Base-by-base conservation (phyloP, 2,329 filamentous ascomycete species). In the Aspergillus amoenus region DNA sequence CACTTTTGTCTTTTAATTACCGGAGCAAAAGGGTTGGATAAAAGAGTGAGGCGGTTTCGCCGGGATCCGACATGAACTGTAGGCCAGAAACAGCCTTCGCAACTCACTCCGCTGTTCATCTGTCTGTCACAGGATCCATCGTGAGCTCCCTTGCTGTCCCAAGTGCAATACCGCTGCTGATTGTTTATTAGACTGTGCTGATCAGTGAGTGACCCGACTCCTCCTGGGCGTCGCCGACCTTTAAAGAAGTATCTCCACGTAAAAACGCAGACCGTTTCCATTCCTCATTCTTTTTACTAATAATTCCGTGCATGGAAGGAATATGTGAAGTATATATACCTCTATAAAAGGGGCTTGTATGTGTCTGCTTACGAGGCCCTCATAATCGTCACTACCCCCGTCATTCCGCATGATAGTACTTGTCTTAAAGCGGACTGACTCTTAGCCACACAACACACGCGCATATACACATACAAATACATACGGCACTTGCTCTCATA, bases 41-140 rank as follows among this genome's bases (percentile, higher is more conserved):
- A 40, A 66, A 66, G 63, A 73, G 70, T 73, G 70, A 72, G 70
- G 70, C 70, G 69, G 59, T 57, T 60, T 64, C 52, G 52, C 61
- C 62, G 63, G 61, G 60, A 61, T 65, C 64, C 59, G 60, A 64
- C 57, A 61, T 62, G 44, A 58, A 55, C 59, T 64, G 40, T 52
- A 62, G 44, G 42, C 51, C 49, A 57, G 52, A 58, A 56, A 44
- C 40, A 56, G 48, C 37, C 54, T 51, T 56, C 47, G 40, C 57
- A 55, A 42, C 52, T 46, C 41, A 49, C 41, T 47, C 43, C 27
- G 18, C 49, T 47, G 46, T 46, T 51, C 55, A 50, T 48, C 57
- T 56, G 47, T 18, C 51, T 46, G 52, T 45, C 49, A 58, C 53
- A 52, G 37, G 58, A 48, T 52, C 49, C 42, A 55, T 51, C 17